Base-by-base conservation (phyloP, 192 early-diverging fungal genomes). In the Dimargaris verticillata region DNA sequence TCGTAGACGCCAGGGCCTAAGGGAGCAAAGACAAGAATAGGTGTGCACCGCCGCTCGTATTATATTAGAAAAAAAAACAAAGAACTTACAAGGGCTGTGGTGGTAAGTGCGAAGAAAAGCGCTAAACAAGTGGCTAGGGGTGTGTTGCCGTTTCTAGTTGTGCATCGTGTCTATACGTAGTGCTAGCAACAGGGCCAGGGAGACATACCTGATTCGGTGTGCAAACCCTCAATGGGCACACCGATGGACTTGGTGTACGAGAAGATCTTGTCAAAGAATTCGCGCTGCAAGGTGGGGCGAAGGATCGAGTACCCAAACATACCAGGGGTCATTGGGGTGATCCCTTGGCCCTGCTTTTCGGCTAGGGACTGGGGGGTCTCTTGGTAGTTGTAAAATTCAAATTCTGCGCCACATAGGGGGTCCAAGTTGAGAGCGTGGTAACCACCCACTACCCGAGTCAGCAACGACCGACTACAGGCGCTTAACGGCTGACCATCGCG, bases 301-400 rank as follows among this genome's bases (percentile, higher is more conserved):
- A 81, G 63, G 7, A 88, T 53, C 17, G 80, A 83, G 63, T 91
- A 91, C 42, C 88, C 88, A 69, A 87, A 86, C 87, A 89, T 91
- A 14, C 88, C 88, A 4, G 74, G 73, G 5, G 88, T 88, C 3
- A 91, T 62, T 25, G 83, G 80, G 1, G 55, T 45, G 18, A 84
- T 69, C 0, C 68, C 62, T 15, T 70, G 64, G 51, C 86, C 78
- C 12, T 77, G 65, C 68, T 91, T 88, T 48, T 58, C 70, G 1
- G 64, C 73, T 18, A 91, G 42, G n/a, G 79, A 72, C 12, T 82
- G 74, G 0, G 83, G 79, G 3, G 83, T 86, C 66, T 91, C 88
- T 86, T 80, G 79, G 67, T 88, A 89, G 64, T 84, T 85, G 70
- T 79, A 91, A 63, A 86, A 91, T 61, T 86, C 85, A 61, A 81